Evolutionary conservation across 2,329 filamentous ascomycete species (phyloP), one percentile per base, ranked within the genome.

Genomic region (Fusarium cicatricum): DNA sequence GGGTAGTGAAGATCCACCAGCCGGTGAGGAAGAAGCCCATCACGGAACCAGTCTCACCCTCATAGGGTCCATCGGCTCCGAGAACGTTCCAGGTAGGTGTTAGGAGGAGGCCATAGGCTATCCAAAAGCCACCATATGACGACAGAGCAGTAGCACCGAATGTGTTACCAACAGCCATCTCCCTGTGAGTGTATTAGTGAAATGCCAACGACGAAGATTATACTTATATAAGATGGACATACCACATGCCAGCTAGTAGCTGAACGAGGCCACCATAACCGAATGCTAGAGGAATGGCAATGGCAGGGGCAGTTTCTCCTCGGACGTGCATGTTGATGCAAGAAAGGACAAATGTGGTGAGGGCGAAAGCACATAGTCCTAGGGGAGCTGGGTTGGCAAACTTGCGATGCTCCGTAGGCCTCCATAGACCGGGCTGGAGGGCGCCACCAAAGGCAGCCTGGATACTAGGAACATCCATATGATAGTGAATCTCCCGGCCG

Each of bases 131-230:
- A 66, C 91, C 90, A 70, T 91, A 94, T 0, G 90, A 93, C 10
- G 89, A 90, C 52, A 94, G 78, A 16, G 90, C 90, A 19, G 90
- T 93, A 46, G 90, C 90, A 81, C 90, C 90, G 64, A 94, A 93
- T 11, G 91, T 94, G 81, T 94, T 94, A 52, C 90, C 90, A n/a
- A 91, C 82, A 31, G 90, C 90, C 85, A 94, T 91, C 78, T 94
- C 90, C 90, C 89, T 91, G 47, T 11, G 33, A 23, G 5, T 4
- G 37, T 26, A n/a, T 5, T 6, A 29, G 67, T 23, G 66, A 60
- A 15, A 32, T 15, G 17, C 5, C 3, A 34, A 12, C 11, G 11
- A 41, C 16, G 28, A 31, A 5, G 11, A 21, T 21, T 31, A 31
- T 31, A 11, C 10, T 12, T n/a, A 5, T 32, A 10, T 3, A 31